Conservation (phyloP, 257 asterid species). For the Vinca minor region DNA sequence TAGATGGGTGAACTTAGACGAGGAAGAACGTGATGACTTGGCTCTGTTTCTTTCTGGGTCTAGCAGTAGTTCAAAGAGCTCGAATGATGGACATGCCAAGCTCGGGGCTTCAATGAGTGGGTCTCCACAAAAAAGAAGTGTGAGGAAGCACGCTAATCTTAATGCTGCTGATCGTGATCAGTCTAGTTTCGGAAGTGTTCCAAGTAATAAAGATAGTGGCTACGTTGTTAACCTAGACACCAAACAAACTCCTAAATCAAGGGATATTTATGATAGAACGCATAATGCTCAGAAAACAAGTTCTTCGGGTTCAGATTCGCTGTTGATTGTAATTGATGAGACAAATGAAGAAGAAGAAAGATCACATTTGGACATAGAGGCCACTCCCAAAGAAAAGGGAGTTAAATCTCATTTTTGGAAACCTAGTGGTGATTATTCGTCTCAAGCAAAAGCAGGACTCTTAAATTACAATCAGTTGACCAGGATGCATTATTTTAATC, state of each 20-base stretch:
- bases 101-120: conserved; percentile 17
- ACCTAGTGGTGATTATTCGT: conserved; percentile 21
- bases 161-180: conserved; percentile 21
- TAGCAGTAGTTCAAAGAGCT: conserved; percentile 23
- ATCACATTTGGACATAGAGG: conserved; percentile 21
- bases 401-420: conserved; percentile 43
- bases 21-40: conserved; percentile 64
- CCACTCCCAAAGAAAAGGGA: conserved; percentile 60
- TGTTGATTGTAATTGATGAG: conserved; percentile 62
- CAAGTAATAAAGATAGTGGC: conserved; percentile 17
- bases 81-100: conserved; percentile 25
- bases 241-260: conserved; percentile 18
- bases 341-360: conserved; percentile 26
- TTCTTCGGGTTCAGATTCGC: conserved; percentile 22
- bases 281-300: conserved; percentile 22
- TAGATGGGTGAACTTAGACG: conserved; percentile 67
- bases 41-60: conserved; percentile 72
- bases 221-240: conserved; percentile 24
- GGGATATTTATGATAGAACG: conserved; percentile 28
- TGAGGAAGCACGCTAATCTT: conserved; percentile 17
- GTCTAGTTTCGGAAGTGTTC: conserved; percentile 20
- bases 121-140: conserved; percentile 24
- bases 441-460: conserved; percentile 30
- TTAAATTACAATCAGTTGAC: conserved; percentile 23
- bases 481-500: conserved; percentile 45